Base-by-base conservation (phyloP, 2,329 filamentous ascomycete species). In the Teratosphaeriaceae sp. region DNA sequence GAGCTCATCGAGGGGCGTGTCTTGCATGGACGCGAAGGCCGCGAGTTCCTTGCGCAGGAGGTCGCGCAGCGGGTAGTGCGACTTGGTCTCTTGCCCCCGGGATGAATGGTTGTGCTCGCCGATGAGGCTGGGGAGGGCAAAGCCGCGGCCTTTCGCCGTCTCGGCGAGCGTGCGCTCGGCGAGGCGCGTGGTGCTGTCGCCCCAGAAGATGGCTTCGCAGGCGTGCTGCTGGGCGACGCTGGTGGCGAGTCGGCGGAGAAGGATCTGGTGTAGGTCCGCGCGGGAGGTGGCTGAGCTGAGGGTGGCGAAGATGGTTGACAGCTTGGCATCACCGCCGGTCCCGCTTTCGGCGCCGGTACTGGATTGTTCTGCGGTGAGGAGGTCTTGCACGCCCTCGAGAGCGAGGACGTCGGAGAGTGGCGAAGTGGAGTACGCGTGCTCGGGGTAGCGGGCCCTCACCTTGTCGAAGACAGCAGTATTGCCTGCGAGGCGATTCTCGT, bases 111-210 rank as follows among this genome's bases (percentile, higher is more conserved):
- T n/a, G n/a, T n/a, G n/a, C n/a, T 97, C 92, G 39, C 81, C 79
- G 13, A 89, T 78, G 53, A 85, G 79, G 80, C 84, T 90, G 1
- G 89, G 86, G 16, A 97, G 68, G 3, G 84, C 79, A 53, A 84
- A 88, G 1, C 90, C 92, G 38, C 90, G 78, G 1, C 92, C 92
- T 66, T 95, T 96, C 19, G 90, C 88, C 2, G 90, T 88, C 66
- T 92, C 87, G 5, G 87, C 75, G 12, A 98, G 77, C 0, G 88
- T 86, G 57, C 87, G 81, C 53, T 90, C 87, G 3, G 92, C 90
- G 22, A 98, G 79, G 13, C 82, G 79, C 4, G 88, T 96, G 16
- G 92, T 95, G 52, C 80, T 94, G 65, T 90, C 82, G 18, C 86
- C 89, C 64, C 92, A 83, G 1, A 97, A 66, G 31, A 97, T 74